Evolutionary conservation across 2,329 filamentous ascomycete genomes (phyloP).

Genomic region (Metarhizium sp.): DNA sequence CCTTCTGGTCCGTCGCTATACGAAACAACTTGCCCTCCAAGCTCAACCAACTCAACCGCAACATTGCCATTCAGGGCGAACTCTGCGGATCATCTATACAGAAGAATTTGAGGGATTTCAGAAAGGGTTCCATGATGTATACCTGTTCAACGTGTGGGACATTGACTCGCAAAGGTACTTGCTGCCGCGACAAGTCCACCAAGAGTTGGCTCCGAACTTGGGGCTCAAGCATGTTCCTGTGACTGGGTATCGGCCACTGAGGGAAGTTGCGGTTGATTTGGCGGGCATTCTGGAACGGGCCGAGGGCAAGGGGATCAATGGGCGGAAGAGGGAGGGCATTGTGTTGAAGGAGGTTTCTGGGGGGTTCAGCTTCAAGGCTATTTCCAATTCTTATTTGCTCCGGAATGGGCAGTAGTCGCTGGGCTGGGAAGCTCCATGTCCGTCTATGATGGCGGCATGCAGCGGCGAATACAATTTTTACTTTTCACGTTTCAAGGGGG

Average conservation of each 20-base stretch:
- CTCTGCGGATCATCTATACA: neutral
- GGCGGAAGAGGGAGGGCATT: constrained; percentile 10
- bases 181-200: constrained; percentile 16
- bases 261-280: neutral
- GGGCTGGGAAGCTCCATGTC: too few species aligned
- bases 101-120: neutral
- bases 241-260: neutral
- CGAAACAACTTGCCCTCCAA: neutral
- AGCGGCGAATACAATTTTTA: too few species aligned
- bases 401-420: constrained; percentile 13
- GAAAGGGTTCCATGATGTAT: constrained; percentile 17
- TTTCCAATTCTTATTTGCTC: constrained; percentile 12
- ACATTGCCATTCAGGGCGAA: neutral
- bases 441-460: too few species aligned
- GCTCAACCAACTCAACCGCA: neutral
- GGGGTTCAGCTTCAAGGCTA: constrained; percentile 5
- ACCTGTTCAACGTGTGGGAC: constrained; percentile 24
- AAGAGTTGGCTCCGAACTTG: constrained; percentile 14
- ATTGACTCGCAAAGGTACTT: constrained; percentile 18
- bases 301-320: constrained; percentile 14
- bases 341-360: constrained; percentile 15
- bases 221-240: constrained; percentile 21
- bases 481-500: too few species aligned
- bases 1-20: neutral
- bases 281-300: constrained; percentile 9